Conservation (phyloP, 1,139 yeast species). For the Kodamaea derodonti region DNA sequence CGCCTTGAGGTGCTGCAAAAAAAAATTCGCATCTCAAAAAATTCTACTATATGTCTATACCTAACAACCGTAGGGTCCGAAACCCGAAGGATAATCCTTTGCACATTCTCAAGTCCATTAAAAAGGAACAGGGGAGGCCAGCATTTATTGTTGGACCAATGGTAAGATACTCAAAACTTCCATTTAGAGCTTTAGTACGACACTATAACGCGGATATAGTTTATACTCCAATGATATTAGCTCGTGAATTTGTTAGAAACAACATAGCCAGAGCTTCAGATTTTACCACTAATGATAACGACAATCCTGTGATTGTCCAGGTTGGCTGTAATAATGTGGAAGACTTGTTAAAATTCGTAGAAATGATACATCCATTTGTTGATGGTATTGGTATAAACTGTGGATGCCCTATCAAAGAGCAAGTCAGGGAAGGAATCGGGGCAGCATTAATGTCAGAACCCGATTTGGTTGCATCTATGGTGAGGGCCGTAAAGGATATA, state of each 20-base stretch:
- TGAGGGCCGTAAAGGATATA: slow-evolving; percentile 68
- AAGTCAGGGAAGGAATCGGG: slow-evolving; percentile 93
- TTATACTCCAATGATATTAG: slow-evolving; percentile 94
- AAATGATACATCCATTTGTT: slow-evolving; percentile 83
- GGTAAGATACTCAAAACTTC: slow-evolving; percentile 94
- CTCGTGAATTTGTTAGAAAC: slow-evolving; percentile 90
- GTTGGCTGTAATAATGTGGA: slow-evolving; percentile 86
- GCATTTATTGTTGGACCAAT: slow-evolving; percentile 90
- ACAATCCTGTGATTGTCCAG: slow-evolving; percentile 77
- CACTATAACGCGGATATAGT: slow-evolving; percentile 77
- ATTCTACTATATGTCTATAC: too few relatives aligned
- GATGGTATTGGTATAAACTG: slow-evolving; percentile 95
- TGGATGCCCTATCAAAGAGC: slow-evolving; percentile 96
- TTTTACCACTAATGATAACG: slow-evolving; percentile 70
- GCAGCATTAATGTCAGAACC: slow-evolving; percentile 90
- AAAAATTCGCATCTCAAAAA: too few relatives aligned
- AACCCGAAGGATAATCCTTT: slow-evolving; percentile 55
- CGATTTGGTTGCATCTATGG: slow-evolving; percentile 79
- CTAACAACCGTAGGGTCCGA: too few relatives aligned
- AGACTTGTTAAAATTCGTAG: slow-evolving; percentile 80
- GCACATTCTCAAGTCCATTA: slow-evolving; percentile 39
- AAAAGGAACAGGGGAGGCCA: slow-evolving; percentile 46
- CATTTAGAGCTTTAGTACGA: slow-evolving; percentile 77
- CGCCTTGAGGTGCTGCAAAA: too few relatives aligned
- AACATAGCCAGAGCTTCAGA: slow-evolving; percentile 77